Base-by-base conservation (phyloP, 225 moss, liverwort and hornwort genomes). In the Neckera pumila region DNA sequence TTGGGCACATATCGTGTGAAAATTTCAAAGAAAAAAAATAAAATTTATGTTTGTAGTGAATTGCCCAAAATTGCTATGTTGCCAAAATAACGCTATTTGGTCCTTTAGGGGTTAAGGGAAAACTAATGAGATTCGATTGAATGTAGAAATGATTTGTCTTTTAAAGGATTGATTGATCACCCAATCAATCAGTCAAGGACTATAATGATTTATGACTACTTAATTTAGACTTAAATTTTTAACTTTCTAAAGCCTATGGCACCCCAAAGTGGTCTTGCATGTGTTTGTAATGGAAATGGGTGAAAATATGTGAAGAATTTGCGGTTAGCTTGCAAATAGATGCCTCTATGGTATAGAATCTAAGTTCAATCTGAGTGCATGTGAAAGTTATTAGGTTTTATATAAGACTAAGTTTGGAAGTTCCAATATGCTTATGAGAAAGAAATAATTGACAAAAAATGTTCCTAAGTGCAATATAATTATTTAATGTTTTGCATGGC, bases 331-430 rank as follows among this genome's bases (percentile, higher is more conserved):
- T 38, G 69, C 36, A 69, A 38, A 3, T 69, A 38, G 23, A 69
- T 0, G 13, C 0, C 1, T 22, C 7, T n/a, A 38, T 23, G 2
- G n/a, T n/a, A 66, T 38, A 1, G 2, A 22, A 1, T n/a, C n/a
- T n/a, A 66, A 20, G 13, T 38, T 23, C 2, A 67, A 36, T 67
- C 38, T 69, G n/a, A n/a, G n/a, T n/a, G n/a, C n/a, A n/a, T 40
- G 4, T 40, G 22, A 26, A 40, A 69, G 14, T 25, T 40, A 70
- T 25, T 5, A 14, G 4, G 70, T 38, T 70, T 40, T 26, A 40
- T 25, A 40, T 5, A 8, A 3, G 4, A 70, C 5, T 40, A 38
- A 12, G 3, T 25, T n/a, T 70, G 0, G 14, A 70, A 70, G 3
- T 25, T 4, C 8, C 1, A 40, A 25, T 70, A 40, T 40, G 14